A percentile compares a stretch with the other conserved stretches of the same genome.
phyloP scores from a whole-genome alignment of 1,284 basidiomycete genomes.

The Austroboletus rostrupii region DNA sequence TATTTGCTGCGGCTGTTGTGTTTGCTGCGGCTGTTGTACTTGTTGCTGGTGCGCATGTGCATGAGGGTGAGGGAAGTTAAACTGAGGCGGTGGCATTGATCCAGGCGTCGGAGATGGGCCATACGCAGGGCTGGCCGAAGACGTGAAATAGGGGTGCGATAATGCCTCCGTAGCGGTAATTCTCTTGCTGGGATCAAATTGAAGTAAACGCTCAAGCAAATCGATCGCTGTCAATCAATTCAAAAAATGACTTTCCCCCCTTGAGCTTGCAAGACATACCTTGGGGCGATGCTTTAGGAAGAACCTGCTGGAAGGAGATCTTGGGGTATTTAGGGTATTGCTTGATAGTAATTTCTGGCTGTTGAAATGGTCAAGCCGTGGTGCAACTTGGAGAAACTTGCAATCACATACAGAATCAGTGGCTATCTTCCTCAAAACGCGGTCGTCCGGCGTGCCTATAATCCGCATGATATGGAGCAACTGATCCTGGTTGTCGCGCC shows the following conservation, averaged over 20 bases:
- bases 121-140: slow-evolving; percentile 43
- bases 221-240: slow-evolving; percentile 68
- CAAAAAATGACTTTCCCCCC: background rate
- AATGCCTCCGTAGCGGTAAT: slow-evolving; percentile 92
- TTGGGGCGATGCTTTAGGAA: slow-evolving; percentile 89
- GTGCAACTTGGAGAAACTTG: slow-evolving; percentile 3
- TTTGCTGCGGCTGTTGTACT: slow-evolving; percentile 39
- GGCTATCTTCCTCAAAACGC: slow-evolving; percentile 84
- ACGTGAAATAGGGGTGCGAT: slow-evolving; percentile 89
- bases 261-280: slow-evolving; percentile 42
- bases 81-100: slow-evolving; percentile 64
- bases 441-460: slow-evolving; percentile 92
- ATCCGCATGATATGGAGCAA: slow-evolving; percentile 97
- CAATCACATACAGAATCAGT: slow-evolving; percentile 75
- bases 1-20: slow-evolving; percentile 35
- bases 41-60: slow-evolving; percentile 45
- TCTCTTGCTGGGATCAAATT: slow-evolving; percentile 93
- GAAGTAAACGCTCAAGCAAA: slow-evolving; percentile 90
- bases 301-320: slow-evolving; percentile 83
- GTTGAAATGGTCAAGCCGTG: slow-evolving; percentile 11
- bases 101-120: slow-evolving; percentile 47
- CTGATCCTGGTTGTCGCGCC: slow-evolving; percentile 97
- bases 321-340: slow-evolving; percentile 90
- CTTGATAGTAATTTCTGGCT: slow-evolving; percentile 91
- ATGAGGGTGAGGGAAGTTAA: slow-evolving; percentile 65